phyloP scores from a whole-genome alignment of 805 yeast species.

The Candida khao-thaluensis region DNA sequence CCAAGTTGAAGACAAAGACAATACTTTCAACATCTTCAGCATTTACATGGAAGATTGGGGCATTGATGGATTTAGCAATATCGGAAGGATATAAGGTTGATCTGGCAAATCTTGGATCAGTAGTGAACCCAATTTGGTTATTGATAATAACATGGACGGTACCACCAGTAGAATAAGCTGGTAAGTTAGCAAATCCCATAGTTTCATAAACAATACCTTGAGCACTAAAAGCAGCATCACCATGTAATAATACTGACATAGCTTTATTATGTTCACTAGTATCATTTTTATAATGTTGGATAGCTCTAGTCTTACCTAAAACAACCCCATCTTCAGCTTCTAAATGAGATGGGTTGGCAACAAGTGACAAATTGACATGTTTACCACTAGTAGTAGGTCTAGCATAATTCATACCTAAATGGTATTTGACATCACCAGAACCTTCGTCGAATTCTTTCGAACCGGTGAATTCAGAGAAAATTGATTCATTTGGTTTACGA shows the following conservation, averaged over 20 bases:
- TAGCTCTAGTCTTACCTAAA: constrained; percentile 95
- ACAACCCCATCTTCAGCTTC: constrained; percentile 99
- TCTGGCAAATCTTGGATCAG: constrained; percentile 96
- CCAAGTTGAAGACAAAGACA: constrained; percentile 87
- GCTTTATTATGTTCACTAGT: constrained; percentile 82
- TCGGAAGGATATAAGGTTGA: constrained; percentile 98
- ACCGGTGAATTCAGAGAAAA: constrained; percentile 94
- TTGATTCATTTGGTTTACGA: constrained; percentile 97
- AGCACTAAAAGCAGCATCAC: constrained; percentile 98
- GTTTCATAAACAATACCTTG: constrained; percentile 99
- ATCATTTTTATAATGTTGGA: constrained; percentile 88
- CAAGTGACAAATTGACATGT: constrained; percentile 90
- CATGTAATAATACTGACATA: constrained; percentile 89
- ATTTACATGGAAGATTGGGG: constrained; percentile 98
- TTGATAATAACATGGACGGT: constrained; percentile 93
- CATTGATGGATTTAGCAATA: constrained; percentile 92
- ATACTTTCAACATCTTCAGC: constrained; percentile 97
- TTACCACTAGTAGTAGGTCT: constrained; percentile 99
- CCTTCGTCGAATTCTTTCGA: constrained; percentile 90
- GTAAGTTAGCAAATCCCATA: constrained; percentile 88
- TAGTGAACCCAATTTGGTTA: constrained; percentile 99
- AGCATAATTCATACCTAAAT: constrained; percentile 97
- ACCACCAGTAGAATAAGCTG: constrained; percentile 98
- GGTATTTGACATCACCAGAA: constrained; percentile 98
- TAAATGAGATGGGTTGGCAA: constrained; percentile 98